Base-by-base conservation (phyloP, 306 rosid genomes). In the Purshia tridentata region DNA sequence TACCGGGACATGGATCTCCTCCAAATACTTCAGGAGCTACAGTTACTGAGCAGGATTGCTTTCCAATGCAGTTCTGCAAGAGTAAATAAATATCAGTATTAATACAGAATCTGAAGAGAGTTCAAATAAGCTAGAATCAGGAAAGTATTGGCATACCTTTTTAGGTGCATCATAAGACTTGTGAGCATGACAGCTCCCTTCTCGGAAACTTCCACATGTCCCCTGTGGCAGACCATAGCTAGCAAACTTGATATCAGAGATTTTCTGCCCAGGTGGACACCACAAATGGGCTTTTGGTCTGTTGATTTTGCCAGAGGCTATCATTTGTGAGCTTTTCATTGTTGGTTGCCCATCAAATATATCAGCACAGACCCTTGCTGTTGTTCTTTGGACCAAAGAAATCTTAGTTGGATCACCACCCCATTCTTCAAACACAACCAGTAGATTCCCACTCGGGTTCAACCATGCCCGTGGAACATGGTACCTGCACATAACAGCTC, bases 401-500 rank as follows among this genome's bases (percentile, higher is more conserved):
- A 94, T 87, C 77, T 87, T 85, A 9, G 40, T 19, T 9, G 99
- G 91, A 41, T 94, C 92, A 35, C 97, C 97, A 16, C 99, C 99
- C 91, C 78, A 87, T 81, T 94, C 99, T 76, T 94, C 99, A 54
- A 94, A 90, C 82, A 94, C 87, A 39, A 91, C 95, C 80, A 94
- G 62, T 41, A 87, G 72, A 57, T 94, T 94, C 35, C 77, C 97
- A 3, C 78, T 76, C 3, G 92, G 81, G 37, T 76, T 85, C 84
- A 94, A 72, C 99, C 99, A 94, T 4, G 95, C 86, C 45, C 90
- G 87, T 23, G 99, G 99, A 79, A 91, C 85, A 64, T 91, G 99
- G 81, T 94, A 94, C 99, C 99, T 94, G 88, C 69, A 70, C 72
- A 76, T 20, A 70, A 60, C 59, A 73, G 64, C 22, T n/a, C 74